These are phyloP conservation scores for Acmispon strigosus DNA, from an alignment of 306 rosid genomes.

Conservation along the genomic window DNA sequence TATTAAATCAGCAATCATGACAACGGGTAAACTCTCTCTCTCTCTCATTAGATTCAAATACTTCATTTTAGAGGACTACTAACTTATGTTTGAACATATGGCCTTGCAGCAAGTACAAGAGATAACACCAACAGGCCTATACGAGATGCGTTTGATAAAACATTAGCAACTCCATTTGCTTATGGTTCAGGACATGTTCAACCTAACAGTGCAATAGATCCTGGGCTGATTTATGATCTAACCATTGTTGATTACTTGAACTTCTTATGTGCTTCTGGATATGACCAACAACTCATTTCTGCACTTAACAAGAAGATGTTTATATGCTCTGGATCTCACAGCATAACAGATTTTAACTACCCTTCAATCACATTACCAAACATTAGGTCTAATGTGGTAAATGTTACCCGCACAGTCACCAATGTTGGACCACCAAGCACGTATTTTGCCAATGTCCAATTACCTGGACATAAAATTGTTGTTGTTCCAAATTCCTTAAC, in stretches of 20 bases:
- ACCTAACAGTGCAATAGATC: constrained; percentile 48
- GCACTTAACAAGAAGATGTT: constrained; percentile 4
- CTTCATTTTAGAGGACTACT: background rate
- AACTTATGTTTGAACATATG: background rate
- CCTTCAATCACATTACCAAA: constrained; percentile 49
- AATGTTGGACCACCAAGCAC: constrained; percentile 49
- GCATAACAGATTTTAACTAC: constrained; percentile 40
- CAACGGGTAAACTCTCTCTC: background rate
- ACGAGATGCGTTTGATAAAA: background rate
- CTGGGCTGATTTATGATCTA: constrained; percentile 39
- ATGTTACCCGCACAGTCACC: constrained; percentile 36
- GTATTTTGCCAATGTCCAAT: constrained; percentile 20
- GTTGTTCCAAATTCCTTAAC: constrained; percentile 31
- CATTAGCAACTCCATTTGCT: constrained; percentile 33
- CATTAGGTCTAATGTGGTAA: background rate
- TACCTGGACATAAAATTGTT: constrained; percentile 24
- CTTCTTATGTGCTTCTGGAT: constrained; percentile 53
- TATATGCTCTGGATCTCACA: constrained; percentile 26
- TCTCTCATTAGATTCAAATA: too few species aligned
- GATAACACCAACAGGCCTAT: constrained; percentile 30
- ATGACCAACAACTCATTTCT: constrained; percentile 11
- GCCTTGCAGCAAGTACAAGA: constrained; percentile 32
- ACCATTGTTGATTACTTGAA: constrained; percentile 44
- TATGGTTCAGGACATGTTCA: constrained; percentile 55
- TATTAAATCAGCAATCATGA: constrained; percentile 16